Evolutionary conservation across 306 rosid genomes (phyloP), one percentile per base, ranked within the genome.

Genomic region (Purshia tridentata): DNA sequence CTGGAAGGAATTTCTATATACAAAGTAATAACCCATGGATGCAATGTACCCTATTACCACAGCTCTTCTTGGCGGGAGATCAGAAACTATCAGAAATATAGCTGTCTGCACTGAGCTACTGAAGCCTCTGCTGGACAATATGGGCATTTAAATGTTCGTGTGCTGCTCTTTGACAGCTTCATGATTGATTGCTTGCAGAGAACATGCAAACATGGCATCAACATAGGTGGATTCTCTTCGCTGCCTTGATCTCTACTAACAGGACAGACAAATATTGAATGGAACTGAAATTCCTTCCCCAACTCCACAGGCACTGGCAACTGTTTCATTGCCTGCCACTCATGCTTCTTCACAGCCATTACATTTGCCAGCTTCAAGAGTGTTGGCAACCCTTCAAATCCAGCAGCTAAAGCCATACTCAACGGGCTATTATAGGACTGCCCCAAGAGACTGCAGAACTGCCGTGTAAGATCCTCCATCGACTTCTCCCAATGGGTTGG

Each of bases 181-280:
- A 75, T 49, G 75, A 92, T 89, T 8, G 97, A 92, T 69, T 92
- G 97, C 84, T 88, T 88, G 88, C 96, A 92, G 52, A 92, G 97
- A 77, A 87, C 97, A 60, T 92, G 97, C 54, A 84, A 84, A 72
- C 98, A 92, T 9, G 98, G 93, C 81, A 92, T 80, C 78, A 89
- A 52, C 96, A 89, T 86, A 3, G 98, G 92, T 14, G 93, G 96
- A 86, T 92, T 92, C 79, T 89, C 98, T 9, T 89, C 92, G 49
- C 90, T 89, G 29, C 84, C 81, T 84, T 89, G 96, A 47, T 92
- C 98, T 80, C 93, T 82, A 65, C 93, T 89, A 74, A 92, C 98
- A 4, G 96, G 98, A 85, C 98, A 92, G 35, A 89, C 98, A 73
- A 89, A 89, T 67, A 89, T 85, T 0, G 98, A 92, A 80, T 92